phyloP scores from a whole-genome alignment of 371 early-diverging fungal species.

The Mortierella sp. region DNA sequence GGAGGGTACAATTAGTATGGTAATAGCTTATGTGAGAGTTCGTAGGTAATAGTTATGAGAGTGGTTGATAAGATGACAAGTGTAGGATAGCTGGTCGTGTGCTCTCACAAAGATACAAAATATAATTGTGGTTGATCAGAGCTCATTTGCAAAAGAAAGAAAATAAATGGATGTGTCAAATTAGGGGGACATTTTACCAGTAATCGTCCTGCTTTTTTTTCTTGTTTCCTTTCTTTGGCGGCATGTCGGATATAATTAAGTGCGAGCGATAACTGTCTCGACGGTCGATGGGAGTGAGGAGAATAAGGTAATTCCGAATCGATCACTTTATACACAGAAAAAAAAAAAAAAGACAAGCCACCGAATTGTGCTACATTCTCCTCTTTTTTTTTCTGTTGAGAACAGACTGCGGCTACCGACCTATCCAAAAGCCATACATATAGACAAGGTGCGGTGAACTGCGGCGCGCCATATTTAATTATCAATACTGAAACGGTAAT shows the following conservation, averaged over 20 bases:
- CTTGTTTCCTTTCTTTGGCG: slow-evolving; percentile 59
- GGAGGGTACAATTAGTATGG: neutral
- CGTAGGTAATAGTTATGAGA: too few species aligned
- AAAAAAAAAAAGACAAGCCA: neutral
- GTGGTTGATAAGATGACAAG: neutral
- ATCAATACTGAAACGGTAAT: too few species aligned
- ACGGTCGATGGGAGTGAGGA: neutral
- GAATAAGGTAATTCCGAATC: neutral
- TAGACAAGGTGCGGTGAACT: neutral
- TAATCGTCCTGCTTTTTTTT: slow-evolving; percentile 57
- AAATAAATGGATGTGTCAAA: neutral
- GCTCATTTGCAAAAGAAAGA: neutral
- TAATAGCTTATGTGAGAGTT: too few species aligned
- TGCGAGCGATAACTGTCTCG: neutral
- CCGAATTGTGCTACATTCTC: neutral
- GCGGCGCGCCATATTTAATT: neutral
- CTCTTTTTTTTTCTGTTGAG: neutral
- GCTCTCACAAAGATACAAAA: neutral
- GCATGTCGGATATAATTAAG: slow-evolving; percentile 23
- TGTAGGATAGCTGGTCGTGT: slow-evolving; percentile 3
- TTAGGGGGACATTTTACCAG: slow-evolving; percentile 30
- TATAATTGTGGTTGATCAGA: slow-evolving; percentile 1
- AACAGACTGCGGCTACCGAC: too few species aligned
- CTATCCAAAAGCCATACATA: neutral
- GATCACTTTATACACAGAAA: neutral